Base-by-base conservation (phyloP, 441 rosid genomes). In the Gossypium davidsonii region DNA sequence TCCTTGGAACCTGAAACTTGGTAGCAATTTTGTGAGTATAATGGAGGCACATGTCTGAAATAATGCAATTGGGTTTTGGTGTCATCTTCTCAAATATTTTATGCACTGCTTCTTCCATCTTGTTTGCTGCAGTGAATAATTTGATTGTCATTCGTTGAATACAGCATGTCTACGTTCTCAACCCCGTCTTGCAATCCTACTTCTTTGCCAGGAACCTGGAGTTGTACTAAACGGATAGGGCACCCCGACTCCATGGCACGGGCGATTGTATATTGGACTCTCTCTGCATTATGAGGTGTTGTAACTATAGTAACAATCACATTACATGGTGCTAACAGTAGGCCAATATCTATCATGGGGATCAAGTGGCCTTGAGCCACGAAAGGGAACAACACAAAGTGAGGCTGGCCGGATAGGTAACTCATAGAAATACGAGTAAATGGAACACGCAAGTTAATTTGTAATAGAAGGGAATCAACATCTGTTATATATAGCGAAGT, bases 321-420 rank as follows among this genome's bases (percentile, higher is more conserved):
- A 9, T 78, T 80, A 1, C 67, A 79, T 23, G 67, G 78, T 12
- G 87, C 84, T 48, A 85, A 34, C 0, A 83, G 71, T 70, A 73
- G 82, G 37, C 84, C 83, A 4, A 82, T 78, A 72, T 83, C 87
- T 0, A 80, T 42, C 83, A 85, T 77, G 11, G 87, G 87, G 56
- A 85, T 74, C 78, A 85, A 42, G 75, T 84, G 85, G 77, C 85
- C 85, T 37, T 66, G 81, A 37, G 83, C 81, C 84, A 82, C 74
- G 52, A 81, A 72, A 3, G 83, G 87, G 53, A 84, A 46, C 52
- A 82, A 53, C 28, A 79, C 17, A 70, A 82, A 79, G 64, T 84
- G 85, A 73, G 21, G 75, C 59, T 61, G 65, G 17, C 44, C 23
- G 21, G 31, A 49, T 34, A 15, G 12, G 34, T 63, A 46, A 68